Conservation (phyloP, 495 filamentous ascomycete species). For the Alectoria sarmentosa region DNA sequence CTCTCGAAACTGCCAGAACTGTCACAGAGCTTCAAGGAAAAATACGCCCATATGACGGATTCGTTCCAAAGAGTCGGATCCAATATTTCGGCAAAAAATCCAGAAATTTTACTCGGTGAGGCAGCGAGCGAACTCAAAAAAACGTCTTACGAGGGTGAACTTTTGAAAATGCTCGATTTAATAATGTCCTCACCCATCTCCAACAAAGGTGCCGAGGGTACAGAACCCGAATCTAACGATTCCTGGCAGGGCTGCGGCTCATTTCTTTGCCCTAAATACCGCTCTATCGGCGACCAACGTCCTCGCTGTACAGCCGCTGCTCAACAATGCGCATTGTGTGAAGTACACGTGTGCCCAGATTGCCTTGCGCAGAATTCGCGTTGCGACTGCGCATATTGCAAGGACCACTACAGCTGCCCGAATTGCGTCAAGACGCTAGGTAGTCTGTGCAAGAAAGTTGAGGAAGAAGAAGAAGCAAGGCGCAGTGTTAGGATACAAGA, state of each 20-base stretch:
- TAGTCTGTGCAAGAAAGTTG: constrained; percentile 37
- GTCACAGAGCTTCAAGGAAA: background rate
- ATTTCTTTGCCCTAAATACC: constrained; percentile 48
- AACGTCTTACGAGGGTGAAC: constrained; percentile 7
- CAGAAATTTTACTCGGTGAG: background rate
- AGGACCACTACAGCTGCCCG: constrained; percentile 46
- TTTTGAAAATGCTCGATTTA: constrained; percentile 19
- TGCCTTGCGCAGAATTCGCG: constrained; percentile 40
- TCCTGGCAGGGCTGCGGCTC: constrained; percentile 53
- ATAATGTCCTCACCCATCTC: constrained; percentile 19
- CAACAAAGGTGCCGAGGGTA: background rate
- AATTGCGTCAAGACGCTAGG: constrained; percentile 41
- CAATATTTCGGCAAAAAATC: background rate
- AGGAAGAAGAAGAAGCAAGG: constrained; percentile 37
- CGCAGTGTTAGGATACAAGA: constrained; percentile 21
- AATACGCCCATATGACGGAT: constrained; percentile 1
- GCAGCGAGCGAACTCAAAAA: constrained; percentile 9
- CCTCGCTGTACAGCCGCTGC: constrained; percentile 43
- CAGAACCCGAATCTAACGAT: constrained; percentile 29
- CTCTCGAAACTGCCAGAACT: background rate
- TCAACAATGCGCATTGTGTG: constrained; percentile 48
- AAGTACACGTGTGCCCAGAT: constrained; percentile 51
- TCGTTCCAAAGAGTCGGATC: background rate
- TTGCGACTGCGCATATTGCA: constrained; percentile 49
- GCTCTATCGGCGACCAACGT: constrained; percentile 44